phyloP scores from a whole-genome alignment of 2,329 filamentous ascomycete genomes.

The Colletotrichum lupini region DNA sequence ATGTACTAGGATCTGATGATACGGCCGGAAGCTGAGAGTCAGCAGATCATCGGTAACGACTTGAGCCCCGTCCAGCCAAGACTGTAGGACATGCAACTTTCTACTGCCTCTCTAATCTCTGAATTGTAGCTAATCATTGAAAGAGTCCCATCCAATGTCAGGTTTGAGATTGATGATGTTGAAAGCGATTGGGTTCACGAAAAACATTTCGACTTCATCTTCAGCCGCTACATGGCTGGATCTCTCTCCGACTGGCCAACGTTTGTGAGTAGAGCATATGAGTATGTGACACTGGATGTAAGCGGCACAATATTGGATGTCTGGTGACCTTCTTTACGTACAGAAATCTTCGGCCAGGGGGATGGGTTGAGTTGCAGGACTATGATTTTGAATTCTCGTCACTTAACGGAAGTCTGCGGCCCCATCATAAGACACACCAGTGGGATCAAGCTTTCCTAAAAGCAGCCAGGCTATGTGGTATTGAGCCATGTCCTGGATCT shows the following conservation, averaged over 20 bases:
- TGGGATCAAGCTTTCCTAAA: conserved; percentile 35
- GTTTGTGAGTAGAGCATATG: conserved; percentile 1
- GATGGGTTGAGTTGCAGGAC: conserved; percentile 45
- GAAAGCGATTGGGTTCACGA: conserved; percentile 58
- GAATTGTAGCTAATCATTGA: accelerated
- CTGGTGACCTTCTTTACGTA: accelerated
- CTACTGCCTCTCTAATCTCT: accelerated
- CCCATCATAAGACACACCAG: conserved; percentile 34
- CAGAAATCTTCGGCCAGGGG: conserved; percentile 38
- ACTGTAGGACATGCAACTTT: not conserved
- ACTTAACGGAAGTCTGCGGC: conserved; percentile 40
- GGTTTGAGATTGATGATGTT: conserved; percentile 74
- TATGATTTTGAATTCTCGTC: conserved; percentile 40
- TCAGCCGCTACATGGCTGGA: conserved; percentile 33
- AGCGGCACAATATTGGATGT: not conserved
- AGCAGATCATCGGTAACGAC: conserved; percentile 24
- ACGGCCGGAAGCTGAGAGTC: not conserved
- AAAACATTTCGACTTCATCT: conserved; percentile 47
- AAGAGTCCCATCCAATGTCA: conserved; percentile 69
- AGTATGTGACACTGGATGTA: not conserved
- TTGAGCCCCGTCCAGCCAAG: conserved; percentile 14
- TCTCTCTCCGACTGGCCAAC: conserved; percentile 13
- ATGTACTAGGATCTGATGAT: not conserved
- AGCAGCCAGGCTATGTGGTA: conserved; percentile 25
- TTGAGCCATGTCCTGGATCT: conserved; percentile 40